Evolutionary conservation across 164 flowering plant genomes (phyloP).

Genomic region (Magnolia changhungtana): DNA sequence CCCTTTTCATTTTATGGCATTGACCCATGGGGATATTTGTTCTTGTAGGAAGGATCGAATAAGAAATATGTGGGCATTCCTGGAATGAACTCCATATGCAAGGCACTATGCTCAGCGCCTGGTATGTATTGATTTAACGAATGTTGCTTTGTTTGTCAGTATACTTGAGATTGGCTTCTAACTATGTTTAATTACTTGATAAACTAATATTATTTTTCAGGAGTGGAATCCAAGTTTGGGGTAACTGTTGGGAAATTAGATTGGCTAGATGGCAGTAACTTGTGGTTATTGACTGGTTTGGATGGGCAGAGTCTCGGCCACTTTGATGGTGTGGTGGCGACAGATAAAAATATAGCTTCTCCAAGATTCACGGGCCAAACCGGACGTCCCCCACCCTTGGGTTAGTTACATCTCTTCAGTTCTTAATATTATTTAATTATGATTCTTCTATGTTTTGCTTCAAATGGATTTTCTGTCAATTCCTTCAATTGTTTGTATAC

Average conservation of each 20-base stretch:
- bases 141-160: neutral
- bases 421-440: neutral
- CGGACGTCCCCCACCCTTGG: slow-evolving; percentile 63
- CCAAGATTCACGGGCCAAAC: slow-evolving; percentile 46
- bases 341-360: slow-evolving; percentile 64
- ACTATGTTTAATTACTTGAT: neutral
- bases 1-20: slow-evolving; percentile 2
- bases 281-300: slow-evolving; percentile 55
- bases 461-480: too few relatives aligned
- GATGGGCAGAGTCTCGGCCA: slow-evolving; percentile 65
- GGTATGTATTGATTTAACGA: slow-evolving; percentile 32
- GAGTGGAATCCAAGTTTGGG: slow-evolving; percentile 67
- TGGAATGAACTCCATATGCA: slow-evolving; percentile 85
- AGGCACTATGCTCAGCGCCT: slow-evolving; percentile 54
- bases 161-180: neutral
- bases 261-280: slow-evolving; percentile 52
- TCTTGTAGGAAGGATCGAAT: slow-evolving; percentile 44
- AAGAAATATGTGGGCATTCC: slow-evolving; percentile 80
- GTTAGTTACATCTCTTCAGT: slow-evolving; percentile 25
- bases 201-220: slow-evolving; percentile 22
- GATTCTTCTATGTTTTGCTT: too few relatives aligned
- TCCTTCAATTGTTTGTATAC: too few relatives aligned
- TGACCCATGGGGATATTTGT: slow-evolving; percentile 13
- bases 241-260: slow-evolving; percentile 57
- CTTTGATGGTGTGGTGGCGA: slow-evolving; percentile 66